Conservation (phyloP, 2,329 filamentous ascomycete genomes). For the Fusarium mangiferae region DNA sequence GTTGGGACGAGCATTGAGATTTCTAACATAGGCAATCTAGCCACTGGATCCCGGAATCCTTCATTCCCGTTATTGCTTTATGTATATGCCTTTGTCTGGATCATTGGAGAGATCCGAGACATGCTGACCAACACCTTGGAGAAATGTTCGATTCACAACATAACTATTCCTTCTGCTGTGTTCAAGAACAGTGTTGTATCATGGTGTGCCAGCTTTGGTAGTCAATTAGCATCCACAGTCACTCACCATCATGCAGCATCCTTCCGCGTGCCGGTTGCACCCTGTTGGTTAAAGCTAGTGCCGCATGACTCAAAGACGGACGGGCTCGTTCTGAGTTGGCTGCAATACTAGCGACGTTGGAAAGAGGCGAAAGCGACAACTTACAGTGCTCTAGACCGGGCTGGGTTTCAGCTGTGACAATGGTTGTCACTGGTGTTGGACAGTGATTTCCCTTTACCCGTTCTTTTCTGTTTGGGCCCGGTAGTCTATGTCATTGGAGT, state of each 20-base stretch:
- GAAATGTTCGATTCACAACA: not conserved
- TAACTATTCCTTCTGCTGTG: not conserved
- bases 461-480: not conserved
- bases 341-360: not conserved
- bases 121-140: not conserved
- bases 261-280: conserved; percentile 12
- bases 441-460: not conserved
- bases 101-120: not conserved
- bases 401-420: not conserved
- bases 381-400: conserved; percentile 19
- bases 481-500: not conserved
- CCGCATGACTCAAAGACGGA: conserved; percentile 16
- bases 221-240: not conserved
- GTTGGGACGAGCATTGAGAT: not conserved
- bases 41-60: not conserved
- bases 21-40: conserved; percentile 4
- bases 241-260: conserved; percentile 5
- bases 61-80: conserved; percentile 6
- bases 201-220: not conserved
- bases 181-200: not conserved
- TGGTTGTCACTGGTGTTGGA: not conserved
- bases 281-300: conserved; percentile 26
- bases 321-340: conserved; percentile 2
- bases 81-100: not conserved
- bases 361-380: conserved; percentile 13